Evolutionary conservation across 345 rosid species (phyloP).

Genomic region (Brassica juncea): DNA sequence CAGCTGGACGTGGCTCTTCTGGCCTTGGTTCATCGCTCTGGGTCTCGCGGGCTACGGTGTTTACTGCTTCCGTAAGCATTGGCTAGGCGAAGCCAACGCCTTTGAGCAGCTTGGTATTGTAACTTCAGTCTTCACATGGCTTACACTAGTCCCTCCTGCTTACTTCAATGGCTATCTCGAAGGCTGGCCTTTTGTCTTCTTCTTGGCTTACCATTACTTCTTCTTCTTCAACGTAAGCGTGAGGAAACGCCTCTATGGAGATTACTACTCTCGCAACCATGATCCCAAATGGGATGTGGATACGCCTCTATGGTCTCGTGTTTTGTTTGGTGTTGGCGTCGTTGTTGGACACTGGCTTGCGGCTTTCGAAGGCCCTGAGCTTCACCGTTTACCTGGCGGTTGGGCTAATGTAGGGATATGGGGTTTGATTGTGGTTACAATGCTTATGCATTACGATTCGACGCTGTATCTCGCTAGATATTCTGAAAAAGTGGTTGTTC

Average conservation of each 20-base stretch:
- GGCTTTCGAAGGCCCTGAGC: not conserved
- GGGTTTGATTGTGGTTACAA: not conserved
- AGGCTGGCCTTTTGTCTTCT: not conserved
- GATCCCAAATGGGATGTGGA: slow-evolving; percentile 1
- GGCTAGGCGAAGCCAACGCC: slow-evolving; percentile 55
- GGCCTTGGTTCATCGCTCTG: slow-evolving; percentile 87
- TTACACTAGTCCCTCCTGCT: not conserved
- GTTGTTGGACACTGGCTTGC: not conserved
- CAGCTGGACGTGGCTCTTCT: slow-evolving; percentile 91
- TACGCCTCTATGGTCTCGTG: not conserved
- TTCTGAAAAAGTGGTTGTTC: not conserved
- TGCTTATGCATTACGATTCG: not conserved
- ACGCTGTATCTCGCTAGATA: not conserved
- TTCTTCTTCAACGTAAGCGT: not conserved
- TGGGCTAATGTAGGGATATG: not conserved
- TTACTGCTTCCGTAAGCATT: slow-evolving; percentile 62
- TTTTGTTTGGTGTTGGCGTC: not conserved
- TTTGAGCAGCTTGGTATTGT: slow-evolving; percentile 67
- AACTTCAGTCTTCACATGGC: not conserved
- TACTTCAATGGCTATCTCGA: not conserved
- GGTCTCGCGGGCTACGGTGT: slow-evolving; percentile 59
- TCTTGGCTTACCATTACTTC: not conserved
- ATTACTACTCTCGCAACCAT: not conserved
- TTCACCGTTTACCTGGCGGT: not conserved
- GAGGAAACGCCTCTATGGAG: not conserved